These are phyloP conservation scores for Zoysia matrella DNA, from an alignment of 202 grass and related monocot genomes.

Conservation along the genomic window DNA sequence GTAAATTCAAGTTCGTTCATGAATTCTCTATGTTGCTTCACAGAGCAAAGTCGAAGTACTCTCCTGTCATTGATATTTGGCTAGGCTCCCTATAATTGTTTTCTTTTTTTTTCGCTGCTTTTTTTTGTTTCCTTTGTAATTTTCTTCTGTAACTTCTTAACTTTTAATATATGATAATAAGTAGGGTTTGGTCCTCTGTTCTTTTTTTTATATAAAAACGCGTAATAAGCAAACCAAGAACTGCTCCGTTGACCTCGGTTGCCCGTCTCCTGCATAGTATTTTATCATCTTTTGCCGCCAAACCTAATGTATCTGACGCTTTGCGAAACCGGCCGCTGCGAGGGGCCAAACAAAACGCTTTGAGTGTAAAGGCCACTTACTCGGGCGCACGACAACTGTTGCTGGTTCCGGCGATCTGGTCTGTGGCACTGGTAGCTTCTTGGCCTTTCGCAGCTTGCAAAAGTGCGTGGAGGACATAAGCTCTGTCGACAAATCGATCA, in stretches of 20 bases:
- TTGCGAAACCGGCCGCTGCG: background rate
- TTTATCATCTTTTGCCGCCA: background rate
- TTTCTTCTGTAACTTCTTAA: too few relatives aligned
- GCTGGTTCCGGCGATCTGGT: background rate
- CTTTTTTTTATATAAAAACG: too few relatives aligned
- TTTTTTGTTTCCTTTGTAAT: too few relatives aligned
- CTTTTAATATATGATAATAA: too few relatives aligned
- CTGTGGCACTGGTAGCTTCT: background rate
- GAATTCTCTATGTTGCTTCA: too few relatives aligned
- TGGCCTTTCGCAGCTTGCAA: background rate
- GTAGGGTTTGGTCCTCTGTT: too few relatives aligned
- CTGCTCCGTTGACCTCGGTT: constrained; percentile 33
- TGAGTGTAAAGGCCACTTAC: constrained; percentile 2
- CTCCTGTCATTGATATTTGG: too few relatives aligned
- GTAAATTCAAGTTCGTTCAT: too few relatives aligned
- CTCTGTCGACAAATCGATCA: background rate
- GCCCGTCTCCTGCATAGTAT: background rate
- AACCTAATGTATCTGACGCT: background rate
- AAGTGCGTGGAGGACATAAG: background rate
- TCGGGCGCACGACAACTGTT: constrained; percentile 37
- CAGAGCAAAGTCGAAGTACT: too few relatives aligned
- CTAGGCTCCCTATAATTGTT: too few relatives aligned
- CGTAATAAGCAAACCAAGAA: background rate
- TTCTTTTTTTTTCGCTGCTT: too few relatives aligned
- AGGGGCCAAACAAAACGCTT: background rate